Conservation (phyloP, 2,329 filamentous ascomycete species). For the Paecilomyces niveus region DNA sequence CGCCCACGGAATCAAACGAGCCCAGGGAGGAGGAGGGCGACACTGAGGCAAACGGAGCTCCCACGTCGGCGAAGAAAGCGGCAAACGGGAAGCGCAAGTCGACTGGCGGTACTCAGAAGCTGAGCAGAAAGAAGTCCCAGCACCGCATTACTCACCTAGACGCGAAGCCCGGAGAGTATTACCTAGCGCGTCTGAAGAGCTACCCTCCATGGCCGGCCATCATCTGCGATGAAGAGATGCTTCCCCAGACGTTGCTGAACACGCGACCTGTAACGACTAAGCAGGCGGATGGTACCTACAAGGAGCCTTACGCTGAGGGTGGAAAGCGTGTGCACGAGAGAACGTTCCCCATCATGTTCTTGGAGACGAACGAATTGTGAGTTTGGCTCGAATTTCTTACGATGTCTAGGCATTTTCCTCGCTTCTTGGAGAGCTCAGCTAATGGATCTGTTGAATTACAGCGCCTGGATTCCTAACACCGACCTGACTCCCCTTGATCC, state of each 20-base stretch:
- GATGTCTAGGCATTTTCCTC: constrained; percentile 2
- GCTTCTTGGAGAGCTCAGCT: constrained; percentile 5
- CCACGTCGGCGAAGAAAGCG: constrained; percentile 44
- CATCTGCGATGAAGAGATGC: constrained; percentile 89
- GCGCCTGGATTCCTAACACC: constrained; percentile 85
- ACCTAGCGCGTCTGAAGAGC: constrained; percentile 87
- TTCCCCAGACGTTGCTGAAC: constrained; percentile 69
- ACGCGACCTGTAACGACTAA: constrained; percentile 77
- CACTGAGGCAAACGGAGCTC: constrained; percentile 40
- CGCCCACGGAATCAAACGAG: constrained; percentile 16
- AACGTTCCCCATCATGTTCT: constrained; percentile 91
- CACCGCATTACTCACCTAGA: constrained; percentile 64
- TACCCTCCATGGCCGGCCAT: constrained; percentile 93
- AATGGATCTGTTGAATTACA: constrained; percentile 32
- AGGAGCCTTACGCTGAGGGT: constrained; percentile 78
- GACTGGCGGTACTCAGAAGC: constrained; percentile 61
- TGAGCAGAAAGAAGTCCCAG: constrained; percentile 79
- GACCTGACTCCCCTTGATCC: constrained; percentile 71
- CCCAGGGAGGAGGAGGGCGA: constrained; percentile 15
- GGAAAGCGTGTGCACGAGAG: constrained; percentile 80
- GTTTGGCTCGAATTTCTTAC: constrained; percentile 31
- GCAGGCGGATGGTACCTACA: constrained; percentile 75
- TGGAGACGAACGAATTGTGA: constrained; percentile 95
- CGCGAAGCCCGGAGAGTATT: constrained; percentile 85
- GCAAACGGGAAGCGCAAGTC: constrained; percentile 64